Conservation (phyloP, 2,329 filamentous ascomycete genomes). For the Penicillium sp. region DNA sequence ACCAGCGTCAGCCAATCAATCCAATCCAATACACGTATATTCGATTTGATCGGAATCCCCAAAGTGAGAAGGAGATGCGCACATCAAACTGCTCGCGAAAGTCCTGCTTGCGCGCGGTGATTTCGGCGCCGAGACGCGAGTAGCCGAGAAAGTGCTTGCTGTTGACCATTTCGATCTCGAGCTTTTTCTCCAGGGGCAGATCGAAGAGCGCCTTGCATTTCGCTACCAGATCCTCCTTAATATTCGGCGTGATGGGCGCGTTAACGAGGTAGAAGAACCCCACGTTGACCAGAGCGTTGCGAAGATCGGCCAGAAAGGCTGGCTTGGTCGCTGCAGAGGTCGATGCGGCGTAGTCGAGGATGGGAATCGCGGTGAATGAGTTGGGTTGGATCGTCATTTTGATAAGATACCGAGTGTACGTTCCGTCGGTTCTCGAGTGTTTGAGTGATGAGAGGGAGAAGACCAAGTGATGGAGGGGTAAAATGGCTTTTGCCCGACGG, state of each 20-base stretch:
- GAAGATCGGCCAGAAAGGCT: conserved; percentile 34
- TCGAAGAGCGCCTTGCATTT: conserved; percentile 51
- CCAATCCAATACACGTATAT: conserved; percentile 17
- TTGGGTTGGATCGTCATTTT: not conserved
- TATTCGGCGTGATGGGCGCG: conserved; percentile 28
- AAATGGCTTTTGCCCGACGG: not conserved
- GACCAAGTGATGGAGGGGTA: not conserved
- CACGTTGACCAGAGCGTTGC: conserved; percentile 40
- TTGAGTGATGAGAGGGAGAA: not conserved
- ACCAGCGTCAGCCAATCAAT: not conserved
- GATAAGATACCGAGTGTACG: not conserved
- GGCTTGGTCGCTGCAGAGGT: conserved; percentile 28
- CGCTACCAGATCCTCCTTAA: conserved; percentile 36
- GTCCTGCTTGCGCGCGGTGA: conserved; percentile 39
- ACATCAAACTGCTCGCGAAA: conserved; percentile 45
- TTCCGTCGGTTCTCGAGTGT: not conserved
- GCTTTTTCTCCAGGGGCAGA: conserved; percentile 51
- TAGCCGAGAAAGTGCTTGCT: conserved; percentile 46
- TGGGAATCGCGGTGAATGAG: conserved; percentile 42
- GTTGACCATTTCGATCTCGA: conserved; percentile 53
- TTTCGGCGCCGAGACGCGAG: conserved; percentile 40
- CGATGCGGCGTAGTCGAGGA: conserved; percentile 37
- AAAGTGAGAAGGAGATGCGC: not conserved
- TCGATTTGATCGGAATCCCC: conserved; percentile 10
- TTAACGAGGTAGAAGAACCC: conserved; percentile 44